Base-by-base conservation (phyloP, 2,329 filamentous ascomycete genomes). In the Neofusicoccum laricinum region DNA sequence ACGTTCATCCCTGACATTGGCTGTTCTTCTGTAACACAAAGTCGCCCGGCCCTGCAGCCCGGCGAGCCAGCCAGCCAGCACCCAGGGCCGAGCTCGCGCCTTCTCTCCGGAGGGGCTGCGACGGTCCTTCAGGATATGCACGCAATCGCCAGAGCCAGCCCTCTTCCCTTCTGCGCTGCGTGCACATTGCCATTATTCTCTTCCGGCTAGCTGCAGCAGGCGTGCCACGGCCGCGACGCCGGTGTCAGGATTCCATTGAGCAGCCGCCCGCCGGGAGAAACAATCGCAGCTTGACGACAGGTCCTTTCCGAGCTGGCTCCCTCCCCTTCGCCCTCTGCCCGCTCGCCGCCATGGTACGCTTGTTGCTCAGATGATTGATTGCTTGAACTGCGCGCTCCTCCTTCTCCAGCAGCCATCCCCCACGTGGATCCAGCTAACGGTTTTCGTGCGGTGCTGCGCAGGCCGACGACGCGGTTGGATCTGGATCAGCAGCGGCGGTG, bases 131-230 rank as follows among this genome's bases (percentile, higher is more conserved):
- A 34, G 55, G 36, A 36, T 59, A 46, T 59, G 55, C 55, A 59
- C 55, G 55, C 55, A 32, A 59, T 57, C 40, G 51, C 38, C 51
- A 32, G 21, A 40, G 15, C 40, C 36, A 50, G 46, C 51, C 19
- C 4, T 21, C 53, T 43, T 34, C 21, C 40, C 8, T 34, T 34
- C 21, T 58, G 38, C 40, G 30, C 53, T 32, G 6, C 14, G 55
- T 41, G 55, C 55, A 45, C 30, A 36, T 32, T 32, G 25, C 25
- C 25, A 30, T 25, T 59, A 30, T 25, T 59, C 55, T 36, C 25
- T 59, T 59, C 95, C 95, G 77, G 94, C 94, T 78, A 99, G 92
- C 88, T 99, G 95, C 79, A 99, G 90, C 79, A 99, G 93, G 89
- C 95, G 94, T 92, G 98, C 99, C 87, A 99, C 95, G 73, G 94